phyloP scores from a whole-genome alignment of 2,329 filamentous ascomycete genomes.

The Ceratocystis papillata region DNA sequence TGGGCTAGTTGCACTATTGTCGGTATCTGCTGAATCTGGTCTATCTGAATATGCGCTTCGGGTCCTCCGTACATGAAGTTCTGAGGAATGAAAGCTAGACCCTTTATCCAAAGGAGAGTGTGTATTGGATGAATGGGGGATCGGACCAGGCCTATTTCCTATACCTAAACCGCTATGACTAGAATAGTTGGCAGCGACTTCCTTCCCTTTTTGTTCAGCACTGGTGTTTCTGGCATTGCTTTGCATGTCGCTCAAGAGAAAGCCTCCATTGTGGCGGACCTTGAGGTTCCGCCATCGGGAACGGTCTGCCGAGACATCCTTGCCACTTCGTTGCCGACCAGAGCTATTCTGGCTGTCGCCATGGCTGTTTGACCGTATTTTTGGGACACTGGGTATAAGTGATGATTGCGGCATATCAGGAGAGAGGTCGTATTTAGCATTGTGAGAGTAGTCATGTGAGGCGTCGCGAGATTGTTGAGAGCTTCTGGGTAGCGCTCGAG shows the following conservation, averaged over 20 bases:
- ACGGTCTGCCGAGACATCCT: conserved; percentile 3
- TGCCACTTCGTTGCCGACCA: background rate
- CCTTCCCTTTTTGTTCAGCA: conserved; percentile 20
- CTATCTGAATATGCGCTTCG: conserved; percentile 15
- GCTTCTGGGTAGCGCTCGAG: background rate
- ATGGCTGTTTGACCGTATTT: background rate
- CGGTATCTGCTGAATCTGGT: conserved; percentile 28
- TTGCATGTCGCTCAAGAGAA: conserved; percentile 40
- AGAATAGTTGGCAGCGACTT: background rate
- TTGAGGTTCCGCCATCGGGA: conserved; percentile 32
- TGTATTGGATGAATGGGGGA: background rate
- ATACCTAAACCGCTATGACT: background rate
- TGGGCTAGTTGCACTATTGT: conserved; percentile 14
- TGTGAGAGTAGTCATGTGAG: background rate
- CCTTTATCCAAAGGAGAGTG: background rate
- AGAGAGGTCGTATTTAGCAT: conserved; percentile 13
- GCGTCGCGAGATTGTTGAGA: background rate
- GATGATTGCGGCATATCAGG: conserved; percentile 9
- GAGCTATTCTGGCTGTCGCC: background rate
- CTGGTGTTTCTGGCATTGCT: conserved; percentile 26
- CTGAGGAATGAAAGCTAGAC: background rate
- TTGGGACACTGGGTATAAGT: background rate
- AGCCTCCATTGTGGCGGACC: conserved; percentile 40
- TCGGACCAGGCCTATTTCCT: background rate
- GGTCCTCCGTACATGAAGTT: conserved; percentile 10